phyloP scores from a whole-genome alignment of 2,329 filamentous ascomycete species.

The Colletotrichum sp. region DNA sequence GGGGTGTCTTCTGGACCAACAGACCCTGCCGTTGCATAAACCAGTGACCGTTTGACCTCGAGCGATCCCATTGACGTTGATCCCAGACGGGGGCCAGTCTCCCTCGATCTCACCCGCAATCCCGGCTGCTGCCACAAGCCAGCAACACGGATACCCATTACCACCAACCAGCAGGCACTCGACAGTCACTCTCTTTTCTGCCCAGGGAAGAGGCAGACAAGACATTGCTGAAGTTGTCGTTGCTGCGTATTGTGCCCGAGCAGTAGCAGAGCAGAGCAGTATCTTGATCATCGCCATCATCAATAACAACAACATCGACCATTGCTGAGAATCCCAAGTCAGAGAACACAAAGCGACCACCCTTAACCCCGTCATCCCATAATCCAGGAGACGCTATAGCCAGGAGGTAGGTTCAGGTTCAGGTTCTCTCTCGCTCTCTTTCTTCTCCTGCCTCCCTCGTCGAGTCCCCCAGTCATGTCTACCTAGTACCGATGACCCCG shows the following conservation, averaged over 20 bases:
- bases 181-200: slow-evolving; percentile 2
- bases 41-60: slow-evolving; percentile 43
- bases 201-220: slow-evolving; percentile 18
- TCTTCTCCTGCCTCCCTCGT: slow-evolving; percentile 4
- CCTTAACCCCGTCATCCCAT: slow-evolving; percentile 29
- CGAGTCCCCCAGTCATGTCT: slow-evolving; percentile 5
- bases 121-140: slow-evolving; percentile 17
- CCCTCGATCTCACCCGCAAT: slow-evolving; percentile 37
- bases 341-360: slow-evolving; percentile 25
- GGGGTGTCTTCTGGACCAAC: slow-evolving; percentile 21
- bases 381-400: slow-evolving; percentile 46
- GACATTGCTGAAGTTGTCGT: slow-evolving; percentile 5
- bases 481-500: slow-evolving; percentile 13
- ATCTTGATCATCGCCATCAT: neutral
- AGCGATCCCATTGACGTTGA: slow-evolving; percentile 40
- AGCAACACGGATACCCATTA: slow-evolving; percentile 21
- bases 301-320: slow-evolving; percentile 25
- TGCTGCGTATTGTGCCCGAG: neutral
- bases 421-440: neutral
- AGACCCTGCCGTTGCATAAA: slow-evolving; percentile 27
- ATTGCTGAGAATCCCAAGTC: slow-evolving; percentile 38
- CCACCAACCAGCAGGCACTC: slow-evolving; percentile 1
- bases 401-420: neutral
- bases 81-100: slow-evolving; percentile 29
- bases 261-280: neutral